Percentiles rank a stretch among this genome's conserved stretches.
phyloP scores from a whole-genome alignment of 2,329 filamentous ascomycete species.

The Talaromyces sp. region DNA sequence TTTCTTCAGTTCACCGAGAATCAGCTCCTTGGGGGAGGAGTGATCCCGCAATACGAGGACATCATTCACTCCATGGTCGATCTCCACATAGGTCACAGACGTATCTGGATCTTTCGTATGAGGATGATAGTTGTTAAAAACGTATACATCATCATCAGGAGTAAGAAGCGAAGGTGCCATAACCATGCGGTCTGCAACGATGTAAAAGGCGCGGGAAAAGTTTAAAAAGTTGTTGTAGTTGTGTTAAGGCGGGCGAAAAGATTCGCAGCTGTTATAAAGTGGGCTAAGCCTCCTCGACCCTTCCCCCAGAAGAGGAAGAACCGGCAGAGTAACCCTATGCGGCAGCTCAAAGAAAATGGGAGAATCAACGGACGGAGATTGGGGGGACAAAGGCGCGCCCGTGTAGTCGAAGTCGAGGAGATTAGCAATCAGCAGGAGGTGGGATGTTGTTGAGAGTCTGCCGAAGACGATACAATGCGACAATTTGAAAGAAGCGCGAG shows the following conservation, averaged over 20 bases:
- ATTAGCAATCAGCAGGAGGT: slow-evolving; percentile 36
- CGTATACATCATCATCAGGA: slow-evolving; percentile 48
- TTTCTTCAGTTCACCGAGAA: slow-evolving; percentile 80
- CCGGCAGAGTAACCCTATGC: slow-evolving; percentile 97
- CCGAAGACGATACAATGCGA: slow-evolving; percentile 41
- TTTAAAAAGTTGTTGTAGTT: slow-evolving; percentile 22
- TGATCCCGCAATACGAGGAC: slow-evolving; percentile 39
- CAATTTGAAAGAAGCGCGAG: slow-evolving; percentile 40
- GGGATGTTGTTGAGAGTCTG: slow-evolving; percentile 48
- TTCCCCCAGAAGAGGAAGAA: slow-evolving; percentile 99
- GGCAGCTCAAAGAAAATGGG: slow-evolving; percentile 80
- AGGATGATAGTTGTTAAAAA: slow-evolving; percentile 29
- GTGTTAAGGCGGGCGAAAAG: slow-evolving; percentile 93
- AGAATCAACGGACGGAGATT: slow-evolving; percentile 44
- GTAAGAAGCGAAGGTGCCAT: slow-evolving; percentile 69
- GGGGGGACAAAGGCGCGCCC: slow-evolving; percentile 38
- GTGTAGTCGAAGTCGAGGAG: slow-evolving; percentile 21
- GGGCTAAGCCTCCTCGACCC: slow-evolving; percentile 99
- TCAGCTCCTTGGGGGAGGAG: slow-evolving; percentile 68
- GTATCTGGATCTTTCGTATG: slow-evolving; percentile 34
- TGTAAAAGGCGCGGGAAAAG: background rate
- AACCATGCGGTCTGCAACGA: slow-evolving; percentile 46
- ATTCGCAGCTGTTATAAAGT: slow-evolving; percentile 83
- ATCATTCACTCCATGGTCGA: slow-evolving; percentile 46
- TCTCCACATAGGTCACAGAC: slow-evolving; percentile 31